Evolutionary conservation across 2,329 filamentous ascomycete genomes (phyloP).

Genomic region (Botrytis aclada): DNA sequence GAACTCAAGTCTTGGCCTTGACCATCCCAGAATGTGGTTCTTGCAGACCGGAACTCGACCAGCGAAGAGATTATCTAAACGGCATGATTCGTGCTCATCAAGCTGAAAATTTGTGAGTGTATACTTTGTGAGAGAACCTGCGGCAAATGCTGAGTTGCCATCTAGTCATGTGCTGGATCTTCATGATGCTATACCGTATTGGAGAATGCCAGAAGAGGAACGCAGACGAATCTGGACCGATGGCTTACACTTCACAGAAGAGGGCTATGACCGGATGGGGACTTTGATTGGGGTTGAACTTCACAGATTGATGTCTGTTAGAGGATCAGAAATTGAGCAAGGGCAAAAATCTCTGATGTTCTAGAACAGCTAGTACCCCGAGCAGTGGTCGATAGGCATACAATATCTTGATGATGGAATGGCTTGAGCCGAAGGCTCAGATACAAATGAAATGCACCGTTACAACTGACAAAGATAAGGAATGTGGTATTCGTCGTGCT

Average conservation of each 20-base stretch:
- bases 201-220: slow-evolving; percentile 46
- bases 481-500: background rate
- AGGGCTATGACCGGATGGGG: slow-evolving; percentile 63
- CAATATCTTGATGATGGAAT: background rate
- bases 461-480: background rate
- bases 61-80: slow-evolving; percentile 49
- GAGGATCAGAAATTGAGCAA: slow-evolving; percentile 26
- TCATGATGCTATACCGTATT: slow-evolving; percentile 52
- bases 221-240: slow-evolving; percentile 57
- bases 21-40: slow-evolving; percentile 55
- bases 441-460: background rate
- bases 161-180: slow-evolving; percentile 57
- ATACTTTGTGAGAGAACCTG: background rate
- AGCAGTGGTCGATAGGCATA: background rate
- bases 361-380: background rate
- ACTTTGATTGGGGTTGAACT: slow-evolving; percentile 53
- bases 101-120: slow-evolving; percentile 52
- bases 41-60: slow-evolving; percentile 34
- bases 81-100: slow-evolving; percentile 49
- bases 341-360: background rate
- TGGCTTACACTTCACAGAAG: slow-evolving; percentile 54
- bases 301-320: slow-evolving; percentile 43
- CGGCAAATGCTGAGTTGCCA: background rate
- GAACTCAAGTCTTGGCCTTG: slow-evolving; percentile 58
- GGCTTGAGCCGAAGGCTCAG: background rate